phyloP scores from a whole-genome alignment of 768 basidiomycete genomes.

The Trametes villosa region DNA sequence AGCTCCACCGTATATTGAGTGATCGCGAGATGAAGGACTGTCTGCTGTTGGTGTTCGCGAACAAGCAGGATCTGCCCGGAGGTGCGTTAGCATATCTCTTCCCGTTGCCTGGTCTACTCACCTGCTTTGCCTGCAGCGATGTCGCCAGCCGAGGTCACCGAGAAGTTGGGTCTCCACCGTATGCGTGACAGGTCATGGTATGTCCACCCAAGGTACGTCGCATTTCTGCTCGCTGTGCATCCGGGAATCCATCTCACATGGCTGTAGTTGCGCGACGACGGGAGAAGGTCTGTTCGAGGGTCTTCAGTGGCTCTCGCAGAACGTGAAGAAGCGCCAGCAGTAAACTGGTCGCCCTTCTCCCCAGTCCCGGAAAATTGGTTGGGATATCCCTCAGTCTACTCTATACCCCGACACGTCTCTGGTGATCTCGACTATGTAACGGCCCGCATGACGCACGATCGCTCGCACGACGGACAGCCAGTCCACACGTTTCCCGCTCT shows the following conservation, averaged over 20 bases:
- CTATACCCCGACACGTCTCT: slow-evolving; percentile 31
- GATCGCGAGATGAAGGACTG: slow-evolving; percentile 99
- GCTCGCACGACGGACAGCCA: slow-evolving; percentile 36
- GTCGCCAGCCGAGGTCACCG: slow-evolving; percentile 99
- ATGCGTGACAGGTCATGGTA: slow-evolving; percentile 99
- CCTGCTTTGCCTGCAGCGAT: slow-evolving; percentile 61
- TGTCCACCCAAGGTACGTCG: slow-evolving; percentile 91
- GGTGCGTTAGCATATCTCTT: slow-evolving; percentile 55
- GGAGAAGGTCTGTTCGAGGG: slow-evolving; percentile 98
- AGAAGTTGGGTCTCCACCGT: slow-evolving; percentile 91
- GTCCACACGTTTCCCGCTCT: slow-evolving; percentile 32
- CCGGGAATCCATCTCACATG: background rate
- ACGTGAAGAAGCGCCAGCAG: slow-evolving; percentile 91
- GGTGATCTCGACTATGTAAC: slow-evolving; percentile 34
- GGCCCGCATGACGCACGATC: slow-evolving; percentile 39
- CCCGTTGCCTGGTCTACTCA: background rate
- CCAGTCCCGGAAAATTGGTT: slow-evolving; percentile 34
- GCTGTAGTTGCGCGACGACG: slow-evolving; percentile 87
- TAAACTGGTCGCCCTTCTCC: slow-evolving; percentile 39
- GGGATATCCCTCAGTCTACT: slow-evolving; percentile 36
- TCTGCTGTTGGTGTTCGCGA: slow-evolving; percentile 95
- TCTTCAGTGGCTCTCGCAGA: slow-evolving; percentile 95
- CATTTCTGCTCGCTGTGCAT: slow-evolving; percentile 3
- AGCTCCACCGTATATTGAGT: slow-evolving; percentile 92
- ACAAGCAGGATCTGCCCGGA: slow-evolving; percentile 98